Evolutionary conservation across 805 yeast species (phyloP).

Genomic region (Candida insectorum): DNA sequence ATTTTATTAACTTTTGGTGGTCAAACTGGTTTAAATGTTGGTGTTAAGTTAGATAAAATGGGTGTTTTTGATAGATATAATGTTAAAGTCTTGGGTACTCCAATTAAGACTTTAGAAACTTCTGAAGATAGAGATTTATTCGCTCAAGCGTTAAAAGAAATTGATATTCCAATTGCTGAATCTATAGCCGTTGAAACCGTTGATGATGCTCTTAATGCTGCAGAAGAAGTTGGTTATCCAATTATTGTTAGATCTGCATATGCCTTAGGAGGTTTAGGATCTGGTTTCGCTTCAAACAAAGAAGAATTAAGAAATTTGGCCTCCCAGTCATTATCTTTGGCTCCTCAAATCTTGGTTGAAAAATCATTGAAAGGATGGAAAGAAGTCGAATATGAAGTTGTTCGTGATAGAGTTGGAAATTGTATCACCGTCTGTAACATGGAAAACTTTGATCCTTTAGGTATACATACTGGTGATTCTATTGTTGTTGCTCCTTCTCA

Average conservation of each 20-base stretch:
- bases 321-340: constrained; percentile 80
- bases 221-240: constrained; percentile 85
- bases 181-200: constrained; percentile 81
- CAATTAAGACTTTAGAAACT: constrained; percentile 90
- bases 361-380: constrained; percentile 99
- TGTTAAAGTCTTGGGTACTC: constrained; percentile 95
- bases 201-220: constrained; percentile 82
- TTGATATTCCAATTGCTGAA: constrained; percentile 93
- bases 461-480: constrained; percentile 98
- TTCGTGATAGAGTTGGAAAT: constrained; percentile 94
- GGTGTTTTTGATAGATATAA: constrained; percentile 92
- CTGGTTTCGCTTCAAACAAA: constrained; percentile 93
- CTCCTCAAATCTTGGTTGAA: constrained; percentile 95
- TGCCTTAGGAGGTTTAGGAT: constrained; percentile 97
- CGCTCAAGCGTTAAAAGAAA: constrained; percentile 92
- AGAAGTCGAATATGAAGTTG: constrained; percentile 98
- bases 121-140: constrained; percentile 98
- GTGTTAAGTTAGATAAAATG: constrained; percentile 88
- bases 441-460: constrained; percentile 98
- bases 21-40: constrained; percentile 95
- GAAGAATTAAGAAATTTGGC: constrained; percentile 81
- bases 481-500: constrained; percentile 99
- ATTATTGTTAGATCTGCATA: constrained; percentile 96
- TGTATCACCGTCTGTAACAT: constrained; percentile 98
- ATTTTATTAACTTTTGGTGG: constrained; percentile 98